These are phyloP conservation scores for Aurinia saxatilis DNA, from an alignment of 345 rosid species.

Conservation along the genomic window DNA sequence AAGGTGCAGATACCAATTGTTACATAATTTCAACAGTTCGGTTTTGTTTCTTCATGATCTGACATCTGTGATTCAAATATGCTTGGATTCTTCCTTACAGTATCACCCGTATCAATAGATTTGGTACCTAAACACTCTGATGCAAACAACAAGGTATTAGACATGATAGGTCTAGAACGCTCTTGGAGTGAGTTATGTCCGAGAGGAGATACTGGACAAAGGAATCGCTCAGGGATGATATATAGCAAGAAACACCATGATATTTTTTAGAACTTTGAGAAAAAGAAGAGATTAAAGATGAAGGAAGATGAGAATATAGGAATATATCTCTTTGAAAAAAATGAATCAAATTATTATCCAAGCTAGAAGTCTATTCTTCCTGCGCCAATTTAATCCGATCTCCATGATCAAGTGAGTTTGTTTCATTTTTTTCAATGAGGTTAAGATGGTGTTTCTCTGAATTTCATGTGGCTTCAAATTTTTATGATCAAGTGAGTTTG, in stretches of 20 bases:
- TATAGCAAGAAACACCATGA: constrained; percentile 29
- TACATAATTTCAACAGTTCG: neutral
- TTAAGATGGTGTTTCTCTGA: too few species aligned
- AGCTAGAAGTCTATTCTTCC: too few species aligned
- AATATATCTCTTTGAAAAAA: constrained; percentile 25
- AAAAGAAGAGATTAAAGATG: constrained; percentile 22
- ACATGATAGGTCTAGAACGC: constrained; percentile 48
- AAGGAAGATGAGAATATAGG: constrained; percentile 29
- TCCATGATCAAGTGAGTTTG: too few species aligned
- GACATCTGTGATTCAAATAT: neutral
- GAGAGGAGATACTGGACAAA: constrained; percentile 77
- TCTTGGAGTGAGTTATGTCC: constrained; percentile 66
- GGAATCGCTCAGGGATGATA: constrained; percentile 49
- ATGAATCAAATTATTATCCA: constrained; percentile 18
- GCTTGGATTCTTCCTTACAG: constrained; percentile 87
- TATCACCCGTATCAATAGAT: constrained; percentile 78
- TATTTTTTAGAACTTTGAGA: constrained; percentile 16
- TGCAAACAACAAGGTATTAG: constrained; percentile 73
- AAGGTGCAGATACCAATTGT: constrained; percentile 32
- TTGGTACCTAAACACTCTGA: constrained; percentile 89
- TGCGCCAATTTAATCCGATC: too few species aligned
- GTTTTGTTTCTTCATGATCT: neutral
- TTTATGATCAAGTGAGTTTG: too few species aligned
- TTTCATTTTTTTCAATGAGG: too few species aligned
- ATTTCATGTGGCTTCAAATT: too few species aligned